Evolutionary conservation across 352 stramenopile genomes (phyloP), one percentile per base, ranked within the genome.

Genomic region (Thalassiosira mediterranea): DNA sequence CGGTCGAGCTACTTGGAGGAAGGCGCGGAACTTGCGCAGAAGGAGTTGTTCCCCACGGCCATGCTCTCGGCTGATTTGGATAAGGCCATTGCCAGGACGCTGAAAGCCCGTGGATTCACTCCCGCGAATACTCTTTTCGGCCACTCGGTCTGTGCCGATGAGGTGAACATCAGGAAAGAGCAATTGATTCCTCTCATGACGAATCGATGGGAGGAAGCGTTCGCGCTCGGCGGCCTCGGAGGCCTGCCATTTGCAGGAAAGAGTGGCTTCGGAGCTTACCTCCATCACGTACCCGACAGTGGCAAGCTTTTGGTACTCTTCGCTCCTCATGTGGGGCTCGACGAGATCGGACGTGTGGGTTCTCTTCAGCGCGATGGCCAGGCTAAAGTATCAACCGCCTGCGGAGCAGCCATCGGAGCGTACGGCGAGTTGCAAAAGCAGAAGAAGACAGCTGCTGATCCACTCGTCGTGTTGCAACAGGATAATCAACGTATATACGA

Each of bases 71-170:
- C 3, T 42, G 72, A 81, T 59, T 19, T 60, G 4, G 72, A 81
- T 47, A 17, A 46, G 17, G 72, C 64, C 1, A 48, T 81, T 52
- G 34, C 64, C 23, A 81, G 64, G 56, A 48, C 37, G 8, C 51
- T 81, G 26, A 23, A 47, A 13, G 4, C 1, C 26, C 32, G 72
- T 40, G 72, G 72, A 2, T 86, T 78, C 38, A 82, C 68, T 42
- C 60, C 66, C 3, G 32, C 73, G 25, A 87, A 83, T 32, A 87
- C 79, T 17, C 3, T 87, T 13, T 70, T 84, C 38, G 79, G 11
- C 4, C 58, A 78, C 25, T 82, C 74, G 1, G 19, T 81, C n/a
- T 83, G 73, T 60, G 15, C 48, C 2, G 79, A 87, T 61, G 79
- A 87, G 65, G 71, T 87, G 1, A 84, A 84, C 34, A 74, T 69